A percentile compares a stretch with the other conserved stretches of the same genome.
Conservation (phyloP, 1,284 basidiomycete genomes). For the Ustilago shanxiensis region DNA sequence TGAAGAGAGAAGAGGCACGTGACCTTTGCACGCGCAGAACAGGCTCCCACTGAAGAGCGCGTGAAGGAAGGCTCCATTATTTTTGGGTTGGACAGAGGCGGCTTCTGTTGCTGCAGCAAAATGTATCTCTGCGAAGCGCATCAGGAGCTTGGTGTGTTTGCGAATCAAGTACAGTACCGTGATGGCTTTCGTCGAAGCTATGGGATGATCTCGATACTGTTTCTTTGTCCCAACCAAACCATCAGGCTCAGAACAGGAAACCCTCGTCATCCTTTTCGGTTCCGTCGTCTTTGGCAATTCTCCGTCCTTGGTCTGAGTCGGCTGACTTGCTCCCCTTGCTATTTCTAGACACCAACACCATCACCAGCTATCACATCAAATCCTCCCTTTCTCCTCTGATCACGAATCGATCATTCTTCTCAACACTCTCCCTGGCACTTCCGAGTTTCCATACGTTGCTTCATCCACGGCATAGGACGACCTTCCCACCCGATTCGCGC, state of each 20-base stretch:
- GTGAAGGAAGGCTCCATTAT: neutral
- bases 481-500: neutral
- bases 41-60: neutral
- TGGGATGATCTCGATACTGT: no score
- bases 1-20: constrained; percentile 11
- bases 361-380: neutral
- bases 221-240: no score
- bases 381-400: neutral
- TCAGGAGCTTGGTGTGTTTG: neutral
- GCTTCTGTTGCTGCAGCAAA: constrained; percentile 9
- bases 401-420: neutral
- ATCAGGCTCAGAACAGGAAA: no score
- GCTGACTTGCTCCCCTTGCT: constrained; percentile 15
- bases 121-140: neutral
- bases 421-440: neutral
- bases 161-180: no score
- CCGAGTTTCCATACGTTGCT: neutral
- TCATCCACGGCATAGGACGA: neutral
- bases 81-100: neutral
- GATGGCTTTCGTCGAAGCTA: neutral
- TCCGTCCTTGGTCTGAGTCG: constrained; percentile 18
- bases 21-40: constrained; percentile 23
- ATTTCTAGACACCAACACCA: neutral
- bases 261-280: constrained; percentile 7
- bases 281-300: constrained; percentile 13